Base-by-base conservation (phyloP, 306 rosid genomes). In the Pterocarpus santalinus region DNA sequence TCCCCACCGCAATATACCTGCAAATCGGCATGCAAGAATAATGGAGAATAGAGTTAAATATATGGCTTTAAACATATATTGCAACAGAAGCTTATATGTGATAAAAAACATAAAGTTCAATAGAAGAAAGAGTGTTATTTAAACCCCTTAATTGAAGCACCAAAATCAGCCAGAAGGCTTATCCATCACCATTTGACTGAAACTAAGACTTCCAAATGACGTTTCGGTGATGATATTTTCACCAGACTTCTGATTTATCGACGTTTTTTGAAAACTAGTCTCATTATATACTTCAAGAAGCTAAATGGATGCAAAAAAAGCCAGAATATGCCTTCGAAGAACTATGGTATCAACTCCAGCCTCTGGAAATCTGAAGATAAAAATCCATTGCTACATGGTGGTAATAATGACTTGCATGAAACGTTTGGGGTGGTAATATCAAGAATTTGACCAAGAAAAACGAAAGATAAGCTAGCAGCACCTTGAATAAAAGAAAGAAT, bases 1-100 rank as follows among this genome's bases (percentile, higher is more conserved):
- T 95, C 11, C 98, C 99, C 65, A 95, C 98, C 2, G 99, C 98
- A 58, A 93, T 90, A 76, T 88, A 95, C 94, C 99, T 95, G 85
- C 80, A 75, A 84, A 83, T 80, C 33, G 15, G 9, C 85, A 85
- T 15, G 8, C 28, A 79, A 80, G 6, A 79, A 80, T 84, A 38
- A 41, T 57, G 28, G 77, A 68, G 1, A 55, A 16, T 62, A 43
- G 3, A 65, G 74, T 58, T 53, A 39, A 80, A 43, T 36, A 57
- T 11, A 56, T 41, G 22, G 28, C 38, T 76, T 32, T 0, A 53
- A 70, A 64, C 53, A 41, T 30, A 33, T 6, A 60, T 4, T 22
- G 38, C 57, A 8, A 30, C n/a, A 69, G 41, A 82, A 39, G 8
- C 81, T 28, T 15, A 28, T 49, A 8, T 10, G 49, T 38, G 2